These are phyloP conservation scores for Beta vulgaris DNA, from an alignment of 148 eudicot genomes.

Conservation along the genomic window DNA sequence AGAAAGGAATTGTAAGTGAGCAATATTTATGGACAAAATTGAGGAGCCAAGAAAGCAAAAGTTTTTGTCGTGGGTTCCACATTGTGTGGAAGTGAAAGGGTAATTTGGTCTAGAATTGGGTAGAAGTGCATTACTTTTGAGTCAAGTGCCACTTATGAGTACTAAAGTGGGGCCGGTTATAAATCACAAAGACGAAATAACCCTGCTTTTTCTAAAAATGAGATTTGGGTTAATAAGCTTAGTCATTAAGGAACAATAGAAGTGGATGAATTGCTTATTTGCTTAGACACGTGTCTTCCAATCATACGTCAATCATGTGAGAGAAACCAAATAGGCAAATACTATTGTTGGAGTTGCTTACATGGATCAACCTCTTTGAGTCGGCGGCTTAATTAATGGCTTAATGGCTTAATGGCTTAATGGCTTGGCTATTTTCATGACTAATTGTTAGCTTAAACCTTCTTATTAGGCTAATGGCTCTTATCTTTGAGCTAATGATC, in stretches of 20 bases:
- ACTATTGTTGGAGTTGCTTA: slow-evolving; percentile 10
- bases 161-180: slow-evolving; percentile 13
- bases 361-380: neutral
- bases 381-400: neutral
- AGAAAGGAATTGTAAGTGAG: slow-evolving; percentile 44
- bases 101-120: slow-evolving; percentile 20
- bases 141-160: slow-evolving; percentile 37
- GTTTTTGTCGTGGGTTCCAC: slow-evolving; percentile 32
- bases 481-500: neutral
- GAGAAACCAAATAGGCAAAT: slow-evolving; percentile 12
- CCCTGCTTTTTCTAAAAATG: slow-evolving; percentile 20
- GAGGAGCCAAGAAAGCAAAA: neutral
- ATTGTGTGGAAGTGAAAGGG: slow-evolving; percentile 22
- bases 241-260: slow-evolving; percentile 38
- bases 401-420: too few relatives aligned
- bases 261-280: slow-evolving; percentile 2
- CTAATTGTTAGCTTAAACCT: neutral
- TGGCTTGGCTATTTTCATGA: neutral
- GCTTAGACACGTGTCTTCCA: slow-evolving; percentile 9
- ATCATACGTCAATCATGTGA: slow-evolving; percentile 11
- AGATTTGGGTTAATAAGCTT: slow-evolving; percentile 39
- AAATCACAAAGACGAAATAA: slow-evolving; percentile 8
- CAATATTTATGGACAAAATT: slow-evolving; percentile 38
- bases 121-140: slow-evolving; percentile 25
- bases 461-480: neutral